These are phyloP conservation scores for Russula virescens DNA, from an alignment of 768 basidiomycete genomes.

Conservation along the genomic window DNA sequence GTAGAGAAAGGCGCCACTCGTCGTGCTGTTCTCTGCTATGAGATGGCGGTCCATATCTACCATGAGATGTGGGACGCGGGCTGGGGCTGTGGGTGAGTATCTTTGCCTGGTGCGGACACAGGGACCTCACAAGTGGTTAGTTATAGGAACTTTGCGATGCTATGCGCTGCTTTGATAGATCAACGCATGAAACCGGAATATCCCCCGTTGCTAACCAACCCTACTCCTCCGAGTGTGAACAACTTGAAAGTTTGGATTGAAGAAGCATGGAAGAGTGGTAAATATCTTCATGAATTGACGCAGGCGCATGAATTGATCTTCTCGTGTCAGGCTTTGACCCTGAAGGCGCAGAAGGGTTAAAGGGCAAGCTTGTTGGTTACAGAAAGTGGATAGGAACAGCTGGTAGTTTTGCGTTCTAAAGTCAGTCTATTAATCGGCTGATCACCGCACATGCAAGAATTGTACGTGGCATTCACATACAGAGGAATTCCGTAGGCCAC, in stretches of 20 bases:
- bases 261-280: conserved; percentile 70
- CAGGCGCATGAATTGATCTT: background rate
- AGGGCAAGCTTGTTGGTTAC: conserved; percentile 47
- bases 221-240: conserved; percentile 58
- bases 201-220: conserved; percentile 51
- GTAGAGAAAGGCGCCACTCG: conserved; percentile 44
- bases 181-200: conserved; percentile 61
- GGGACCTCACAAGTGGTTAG: conserved; percentile 34
- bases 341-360: conserved; percentile 59
- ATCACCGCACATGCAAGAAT: conserved; percentile 39
- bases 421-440: conserved; percentile 3
- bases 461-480: conserved; percentile 72
- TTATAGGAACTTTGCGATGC: conserved; percentile 81
- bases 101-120: conserved; percentile 10
- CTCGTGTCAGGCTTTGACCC: conserved; percentile 56
- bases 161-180: conserved; percentile 63
- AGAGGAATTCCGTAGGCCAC: conserved; percentile 73
- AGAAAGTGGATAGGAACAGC: conserved; percentile 77
- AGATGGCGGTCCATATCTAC: conserved; percentile 52
- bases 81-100: conserved; percentile 50
- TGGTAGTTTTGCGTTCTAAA: conserved; percentile 39
- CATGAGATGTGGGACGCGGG: conserved; percentile 52
- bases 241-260: conserved; percentile 79
- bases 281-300: background rate
- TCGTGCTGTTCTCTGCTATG: conserved; percentile 60